Evolutionary conservation across 202 grass and related monocot species (phyloP).

Genomic region (Alloteropsis angusta): DNA sequence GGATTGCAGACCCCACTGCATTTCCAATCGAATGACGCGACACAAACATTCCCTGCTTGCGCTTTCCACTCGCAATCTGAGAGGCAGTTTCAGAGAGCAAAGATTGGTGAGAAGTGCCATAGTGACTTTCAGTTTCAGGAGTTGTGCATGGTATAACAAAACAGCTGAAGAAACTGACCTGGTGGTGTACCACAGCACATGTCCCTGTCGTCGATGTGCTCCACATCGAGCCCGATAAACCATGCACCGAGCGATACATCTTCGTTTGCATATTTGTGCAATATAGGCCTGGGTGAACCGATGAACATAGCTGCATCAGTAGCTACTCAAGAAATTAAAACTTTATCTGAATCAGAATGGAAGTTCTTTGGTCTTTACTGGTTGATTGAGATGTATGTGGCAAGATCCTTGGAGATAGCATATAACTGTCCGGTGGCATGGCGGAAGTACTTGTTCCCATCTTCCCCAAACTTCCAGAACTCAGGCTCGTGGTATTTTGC

Average conservation of each 20-base stretch:
- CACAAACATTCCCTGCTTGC: conserved; percentile 73
- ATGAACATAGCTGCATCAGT: background rate
- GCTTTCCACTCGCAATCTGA: conserved; percentile 97
- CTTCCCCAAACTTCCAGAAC: conserved; percentile 97
- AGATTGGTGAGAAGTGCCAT: background rate
- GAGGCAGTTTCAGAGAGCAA: conserved; percentile 8
- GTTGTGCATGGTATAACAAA: background rate
- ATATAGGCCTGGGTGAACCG: conserved; percentile 48
- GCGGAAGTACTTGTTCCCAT: conserved; percentile 91
- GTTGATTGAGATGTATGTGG: conserved; percentile 97
- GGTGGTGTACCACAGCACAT: conserved; percentile 95
- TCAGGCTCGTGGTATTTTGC: conserved; percentile 92
- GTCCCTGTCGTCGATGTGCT: conserved; percentile 81
- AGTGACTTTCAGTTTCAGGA: background rate
- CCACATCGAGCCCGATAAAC: conserved; percentile 95
- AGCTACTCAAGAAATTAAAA: background rate
- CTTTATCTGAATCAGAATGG: background rate
- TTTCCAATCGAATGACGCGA: conserved; percentile 89
- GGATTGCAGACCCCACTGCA: conserved; percentile 97
- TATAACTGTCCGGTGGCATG: conserved; percentile 93
- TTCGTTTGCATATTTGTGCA: conserved; percentile 96
- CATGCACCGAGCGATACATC: conserved; percentile 84
- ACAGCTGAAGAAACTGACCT: conserved; percentile 40
- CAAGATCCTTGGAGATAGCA: conserved; percentile 92
- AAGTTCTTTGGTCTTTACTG: conserved; percentile 43